Conservation (phyloP, 805 yeast species). For the Dipodascus albidus region DNA sequence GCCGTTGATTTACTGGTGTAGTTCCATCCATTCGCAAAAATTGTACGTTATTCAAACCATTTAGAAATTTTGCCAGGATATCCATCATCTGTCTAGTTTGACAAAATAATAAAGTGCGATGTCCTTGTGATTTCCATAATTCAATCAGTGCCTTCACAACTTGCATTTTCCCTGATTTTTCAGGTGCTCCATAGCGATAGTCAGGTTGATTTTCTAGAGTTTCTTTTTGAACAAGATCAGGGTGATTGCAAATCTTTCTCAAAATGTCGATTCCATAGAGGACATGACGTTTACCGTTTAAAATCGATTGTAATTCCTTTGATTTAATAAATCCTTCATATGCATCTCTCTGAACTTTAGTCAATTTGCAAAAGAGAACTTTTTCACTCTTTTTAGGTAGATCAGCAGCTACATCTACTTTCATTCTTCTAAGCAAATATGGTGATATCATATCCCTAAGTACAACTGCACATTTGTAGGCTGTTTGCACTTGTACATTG, state of each 20-base stretch:
- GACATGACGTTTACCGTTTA: constrained; percentile 68
- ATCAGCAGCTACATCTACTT: constrained; percentile 90
- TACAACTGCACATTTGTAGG: constrained; percentile 90
- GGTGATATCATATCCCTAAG: constrained; percentile 84
- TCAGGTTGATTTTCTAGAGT: constrained; percentile 23
- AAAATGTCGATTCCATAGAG: constrained; percentile 82
- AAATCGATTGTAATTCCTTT: constrained; percentile 60
- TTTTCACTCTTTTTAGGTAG: constrained; percentile 87
- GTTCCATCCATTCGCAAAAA: constrained; percentile 91
- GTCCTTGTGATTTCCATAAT: constrained; percentile 67
- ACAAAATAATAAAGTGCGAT: constrained; percentile 74
- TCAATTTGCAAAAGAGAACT: constrained; percentile 83
- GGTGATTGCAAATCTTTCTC: constrained; percentile 92
- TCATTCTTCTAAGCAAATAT: constrained; percentile 73
- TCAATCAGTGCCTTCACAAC: constrained; percentile 66
- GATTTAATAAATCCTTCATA: constrained; percentile 68
- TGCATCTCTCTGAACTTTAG: constrained; percentile 59
- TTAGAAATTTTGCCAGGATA: constrained; percentile 62
- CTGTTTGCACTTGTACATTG: constrained; percentile 90
- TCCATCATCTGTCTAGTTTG: constrained; percentile 93
- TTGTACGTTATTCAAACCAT: constrained; percentile 27
- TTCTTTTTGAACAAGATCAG: constrained; percentile 58
- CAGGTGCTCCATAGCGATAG: constrained; percentile 33
- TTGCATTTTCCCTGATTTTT: constrained; percentile 77
- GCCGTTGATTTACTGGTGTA: constrained; percentile 69